A percentile compares a stretch with the other conserved stretches of the same genome.
Evolutionary conservation across 2,329 filamentous ascomycete species (phyloP).

Genomic region (Phialocephala sp.): DNA sequence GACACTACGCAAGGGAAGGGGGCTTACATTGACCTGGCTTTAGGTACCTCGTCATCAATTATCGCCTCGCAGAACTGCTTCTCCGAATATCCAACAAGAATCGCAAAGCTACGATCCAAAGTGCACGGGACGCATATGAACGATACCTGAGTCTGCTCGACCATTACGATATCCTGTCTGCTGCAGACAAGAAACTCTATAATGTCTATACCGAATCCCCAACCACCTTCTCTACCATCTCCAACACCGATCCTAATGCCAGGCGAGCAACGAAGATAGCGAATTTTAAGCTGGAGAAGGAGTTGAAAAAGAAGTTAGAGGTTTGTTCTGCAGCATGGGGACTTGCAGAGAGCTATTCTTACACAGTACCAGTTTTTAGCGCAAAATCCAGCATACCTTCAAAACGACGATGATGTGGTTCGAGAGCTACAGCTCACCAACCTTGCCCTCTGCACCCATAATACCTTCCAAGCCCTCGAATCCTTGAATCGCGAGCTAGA

Average conservation of each 20-base stretch:
- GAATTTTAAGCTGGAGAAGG: slow-evolving; percentile 84
- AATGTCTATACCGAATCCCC: slow-evolving; percentile 76
- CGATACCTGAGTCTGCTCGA: slow-evolving; percentile 78
- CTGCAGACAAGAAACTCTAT: slow-evolving; percentile 70
- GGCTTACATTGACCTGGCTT: slow-evolving; percentile 31
- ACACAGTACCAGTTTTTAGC: slow-evolving; percentile 56
- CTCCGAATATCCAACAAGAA: slow-evolving; percentile 68
- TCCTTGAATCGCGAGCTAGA: slow-evolving; percentile 83
- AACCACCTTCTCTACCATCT: slow-evolving; percentile 73
- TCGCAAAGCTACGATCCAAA: slow-evolving; percentile 66
- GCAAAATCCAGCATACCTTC: slow-evolving; percentile 62
- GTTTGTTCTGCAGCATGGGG: slow-evolving; percentile 49
- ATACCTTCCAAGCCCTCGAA: slow-evolving; percentile 87
- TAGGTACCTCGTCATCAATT: slow-evolving; percentile 78
- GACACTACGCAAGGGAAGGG: neutral
- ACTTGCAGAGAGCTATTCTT: slow-evolving; percentile 32
- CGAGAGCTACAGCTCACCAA: slow-evolving; percentile 80
- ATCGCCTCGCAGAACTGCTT: slow-evolving; percentile 79
- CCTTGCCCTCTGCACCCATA: slow-evolving; percentile 74
- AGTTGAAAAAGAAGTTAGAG: slow-evolving; percentile 82
- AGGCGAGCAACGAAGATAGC: slow-evolving; percentile 85
- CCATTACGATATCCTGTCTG: slow-evolving; percentile 74
- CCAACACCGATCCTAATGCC: slow-evolving; percentile 66
- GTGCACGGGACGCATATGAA: slow-evolving; percentile 75
- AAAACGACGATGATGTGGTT: slow-evolving; percentile 84